Evolutionary conservation across 2,329 filamentous ascomycete genomes (phyloP).

Genomic region (Venturiaceae sp.): DNA sequence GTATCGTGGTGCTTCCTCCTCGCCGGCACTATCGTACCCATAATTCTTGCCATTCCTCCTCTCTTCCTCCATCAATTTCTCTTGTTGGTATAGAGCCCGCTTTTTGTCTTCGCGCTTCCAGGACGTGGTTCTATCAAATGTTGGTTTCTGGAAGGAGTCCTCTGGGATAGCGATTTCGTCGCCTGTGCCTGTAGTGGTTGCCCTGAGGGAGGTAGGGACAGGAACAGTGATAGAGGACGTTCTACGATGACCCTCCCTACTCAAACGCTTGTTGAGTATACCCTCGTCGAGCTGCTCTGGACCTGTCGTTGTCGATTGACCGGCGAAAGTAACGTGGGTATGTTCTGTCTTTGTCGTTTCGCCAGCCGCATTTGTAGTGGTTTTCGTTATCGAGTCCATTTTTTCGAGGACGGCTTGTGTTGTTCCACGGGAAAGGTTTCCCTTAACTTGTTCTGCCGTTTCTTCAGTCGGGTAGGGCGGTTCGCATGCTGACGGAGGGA

Average conservation of each 20-base stretch:
- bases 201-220: neutral
- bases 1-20: neutral
- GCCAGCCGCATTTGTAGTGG: neutral
- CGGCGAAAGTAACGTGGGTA: neutral
- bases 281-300: neutral
- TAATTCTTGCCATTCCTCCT: neutral
- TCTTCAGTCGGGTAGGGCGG: conserved; percentile 5
- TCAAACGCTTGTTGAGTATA: neutral
- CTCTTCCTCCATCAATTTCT: neutral
- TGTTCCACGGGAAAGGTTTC: conserved; percentile 4
- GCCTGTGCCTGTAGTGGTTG: neutral
- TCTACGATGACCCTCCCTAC: neutral
- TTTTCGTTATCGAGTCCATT: neutral
- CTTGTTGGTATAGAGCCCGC: neutral
- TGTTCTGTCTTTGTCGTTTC: neutral
- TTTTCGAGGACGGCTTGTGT: conserved; percentile 3
- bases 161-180: no score
- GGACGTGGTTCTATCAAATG: neutral
- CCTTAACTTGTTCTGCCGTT: neutral
- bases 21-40: neutral
- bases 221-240: neutral
- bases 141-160: neutral
- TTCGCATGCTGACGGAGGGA: neutral
- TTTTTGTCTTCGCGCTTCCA: neutral
- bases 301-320: neutral